Base-by-base conservation (phyloP, 768 basidiomycete genomes). In the Amanita molliuscula region DNA sequence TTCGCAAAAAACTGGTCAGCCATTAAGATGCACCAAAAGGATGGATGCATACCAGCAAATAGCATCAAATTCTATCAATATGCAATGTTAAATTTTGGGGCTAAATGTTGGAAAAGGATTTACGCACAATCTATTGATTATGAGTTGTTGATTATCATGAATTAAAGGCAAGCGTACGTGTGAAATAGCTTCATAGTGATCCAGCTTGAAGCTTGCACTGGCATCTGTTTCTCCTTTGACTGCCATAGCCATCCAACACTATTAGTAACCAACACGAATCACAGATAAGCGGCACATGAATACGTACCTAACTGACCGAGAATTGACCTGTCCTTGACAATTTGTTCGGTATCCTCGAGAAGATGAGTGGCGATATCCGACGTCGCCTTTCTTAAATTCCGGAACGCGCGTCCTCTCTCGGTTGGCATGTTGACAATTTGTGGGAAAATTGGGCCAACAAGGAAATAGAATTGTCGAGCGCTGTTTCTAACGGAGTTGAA, bases 391-490 rank as follows among this genome's bases (percentile, higher is more conserved):
- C 58, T 60, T 15, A 77, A 51, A 13, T 64, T 61, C 16, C 50
- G 51, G 16, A 68, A 34, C 13, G 66, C 55, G 35, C 48, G 54
- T 25, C 58, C 63, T 11, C 66, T 61, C 31, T 60, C 40, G 2
- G 68, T 74, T 0, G 74, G 75, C 0, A 75, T 29, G 0, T 56
- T 53, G 2, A 59, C 43, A 2, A 76, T 59, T 3, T 62, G 21
- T 0, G 75, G 76, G 23, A 75, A 58, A 1, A 59, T 55, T 0
- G 66, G 59, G 0, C 63, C 61, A 29, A 77, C 58, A 21, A 78
- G 57, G 45, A 69, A 60, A 3, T 69, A 50, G 9, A 65, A 48
- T 11, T 55, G 52, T 16, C 64, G 63, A 15, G 54, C 52, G 9
- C 36, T 38, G 9, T 11, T 11, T 37, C 7, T 25, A 6, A 66